Conservation (phyloP, 202 grass and related monocot species). For the Carex sylvatica region DNA sequence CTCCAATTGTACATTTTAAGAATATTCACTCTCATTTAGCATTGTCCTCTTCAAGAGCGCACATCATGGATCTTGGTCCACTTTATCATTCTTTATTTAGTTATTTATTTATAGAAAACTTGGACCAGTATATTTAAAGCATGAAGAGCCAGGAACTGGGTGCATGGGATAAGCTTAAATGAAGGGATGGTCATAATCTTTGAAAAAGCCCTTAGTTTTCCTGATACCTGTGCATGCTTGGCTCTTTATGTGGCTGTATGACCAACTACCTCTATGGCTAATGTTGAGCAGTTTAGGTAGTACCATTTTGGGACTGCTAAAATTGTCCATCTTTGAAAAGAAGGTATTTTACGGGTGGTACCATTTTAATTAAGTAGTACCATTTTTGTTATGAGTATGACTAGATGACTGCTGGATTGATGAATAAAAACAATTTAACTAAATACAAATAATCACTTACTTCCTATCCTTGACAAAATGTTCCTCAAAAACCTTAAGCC, state of each 20-base stretch:
- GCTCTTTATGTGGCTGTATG: conserved; percentile 10
- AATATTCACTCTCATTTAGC: background rate
- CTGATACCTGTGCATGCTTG: background rate
- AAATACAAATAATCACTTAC: conserved; percentile 34
- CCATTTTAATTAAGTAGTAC: no score
- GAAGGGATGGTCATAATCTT: background rate
- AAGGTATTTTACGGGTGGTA: no score
- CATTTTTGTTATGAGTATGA: background rate
- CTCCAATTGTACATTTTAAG: background rate
- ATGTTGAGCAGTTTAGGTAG: background rate
- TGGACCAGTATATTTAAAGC: background rate
- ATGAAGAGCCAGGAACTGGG: background rate
- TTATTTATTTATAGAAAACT: conserved; percentile 9
- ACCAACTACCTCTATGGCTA: background rate
- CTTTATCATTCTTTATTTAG: background rate
- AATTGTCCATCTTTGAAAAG: conserved; percentile 3
- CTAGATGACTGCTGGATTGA: background rate
- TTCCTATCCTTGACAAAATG: conserved; percentile 65
- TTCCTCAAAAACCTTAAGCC: conserved; percentile 74
- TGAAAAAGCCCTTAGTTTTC: background rate
- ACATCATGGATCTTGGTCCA: background rate
- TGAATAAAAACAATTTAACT: background rate
- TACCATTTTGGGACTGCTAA: background rate
- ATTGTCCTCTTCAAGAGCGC: background rate
- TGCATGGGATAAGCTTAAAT: background rate